Evolutionary conservation across 164 flowering plant species (phyloP), one percentile per base, ranked within the genome.

Genomic region (Vitis vinifera): DNA sequence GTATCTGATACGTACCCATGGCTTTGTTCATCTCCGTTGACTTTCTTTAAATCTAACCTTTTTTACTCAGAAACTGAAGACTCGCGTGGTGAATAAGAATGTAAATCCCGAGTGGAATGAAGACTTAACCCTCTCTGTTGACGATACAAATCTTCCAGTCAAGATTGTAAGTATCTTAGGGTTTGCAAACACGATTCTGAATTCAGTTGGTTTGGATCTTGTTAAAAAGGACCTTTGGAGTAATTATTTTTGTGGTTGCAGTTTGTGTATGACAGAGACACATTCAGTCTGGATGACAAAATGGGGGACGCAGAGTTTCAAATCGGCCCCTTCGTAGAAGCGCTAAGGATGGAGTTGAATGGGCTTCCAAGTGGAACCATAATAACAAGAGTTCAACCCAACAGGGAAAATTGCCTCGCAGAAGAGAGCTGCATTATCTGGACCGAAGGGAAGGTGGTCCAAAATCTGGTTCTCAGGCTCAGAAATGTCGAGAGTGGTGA

Each of bases 101-200:
- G 15, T 86, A 27, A 92, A 94, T 71, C 98, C 98, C 1, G 90
- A 88, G 74, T 94, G 98, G 98, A 83, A 94, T 66, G 98, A 92
- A 49, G 90, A 91, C 10, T 78, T 94, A 7, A 94, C 97, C 19
- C 85, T 94, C 19, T 79, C 90, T 30, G 59, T 94, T 70, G 13
- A 75, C 9, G 90, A 92, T 51, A 82, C 93, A 47, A 79, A 53
- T 73, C 70, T 75, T 50, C 90, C 95, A 9, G 29, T 94, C 63
- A 80, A 70, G 71, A 74, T 94, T 65, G 97, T 91, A 84, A 79
- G 92, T 76, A 23, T 31, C 47, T 19, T 51, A 51, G 17, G 57
- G 5, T 55, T 4, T 5, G 5, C 17, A 55, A 16, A 13, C 57
- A 19, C 23, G 12, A 13, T 59, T 17, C 62, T 15, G 12, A 15